Conservation (phyloP, 805 yeast species). For the Maudiozyma saulgeensis region DNA sequence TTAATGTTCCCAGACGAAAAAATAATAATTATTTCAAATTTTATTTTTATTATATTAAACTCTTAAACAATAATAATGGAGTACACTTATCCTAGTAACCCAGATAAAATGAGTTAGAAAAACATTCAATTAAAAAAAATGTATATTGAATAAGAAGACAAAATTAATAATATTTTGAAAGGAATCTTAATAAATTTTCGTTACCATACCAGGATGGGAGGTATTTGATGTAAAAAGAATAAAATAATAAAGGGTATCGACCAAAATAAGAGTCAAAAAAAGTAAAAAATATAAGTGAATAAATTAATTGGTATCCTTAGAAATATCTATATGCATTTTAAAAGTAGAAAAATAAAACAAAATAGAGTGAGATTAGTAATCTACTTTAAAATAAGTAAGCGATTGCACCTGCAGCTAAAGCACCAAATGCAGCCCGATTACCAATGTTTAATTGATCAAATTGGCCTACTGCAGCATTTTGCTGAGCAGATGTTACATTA, state of each 20-base stretch:
- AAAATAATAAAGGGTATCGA: not conserved
- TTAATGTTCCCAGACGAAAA: too few species aligned
- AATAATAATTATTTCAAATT: too few species aligned
- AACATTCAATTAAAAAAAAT: not conserved
- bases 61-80: too few species aligned
- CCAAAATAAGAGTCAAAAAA: not conserved
- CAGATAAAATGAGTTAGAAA: too few species aligned
- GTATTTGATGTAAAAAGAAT: not conserved
- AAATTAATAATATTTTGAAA: too few species aligned
- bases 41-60: too few species aligned
- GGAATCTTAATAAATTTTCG: too few species aligned
- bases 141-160: too few species aligned
- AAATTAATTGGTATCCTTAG: not conserved
- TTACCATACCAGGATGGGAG: too few species aligned
- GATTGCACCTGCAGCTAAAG: slow-evolving; percentile 10
- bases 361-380: not conserved
- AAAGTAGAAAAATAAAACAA: not conserved
- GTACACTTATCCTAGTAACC: too few species aligned
- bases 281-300: not conserved
- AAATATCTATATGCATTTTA: not conserved
- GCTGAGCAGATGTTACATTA: not conserved
- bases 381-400: slow-evolving; percentile 6
- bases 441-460: not conserved
- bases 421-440: slow-evolving; percentile 9
- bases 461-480: slow-evolving; percentile 4